Percentiles rank a stretch among this genome's conserved stretches.
Conservation (phyloP, 2,329 filamentous ascomycete species). For the Beauveria sp. region DNA sequence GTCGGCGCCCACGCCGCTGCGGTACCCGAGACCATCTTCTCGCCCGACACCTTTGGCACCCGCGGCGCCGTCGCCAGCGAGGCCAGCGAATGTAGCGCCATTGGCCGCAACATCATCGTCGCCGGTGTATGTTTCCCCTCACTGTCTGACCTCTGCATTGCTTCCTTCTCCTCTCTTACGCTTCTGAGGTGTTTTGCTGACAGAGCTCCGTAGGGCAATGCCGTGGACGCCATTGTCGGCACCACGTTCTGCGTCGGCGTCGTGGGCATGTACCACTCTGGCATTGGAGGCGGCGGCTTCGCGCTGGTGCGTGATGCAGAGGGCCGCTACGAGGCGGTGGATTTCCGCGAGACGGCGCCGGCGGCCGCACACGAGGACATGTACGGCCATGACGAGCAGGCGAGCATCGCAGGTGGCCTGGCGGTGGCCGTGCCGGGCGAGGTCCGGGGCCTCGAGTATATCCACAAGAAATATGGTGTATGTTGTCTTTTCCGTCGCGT, state of each 20-base stretch:
- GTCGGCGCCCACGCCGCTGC: background rate
- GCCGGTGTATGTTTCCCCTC: conserved; percentile 33
- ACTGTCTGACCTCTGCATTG: no score
- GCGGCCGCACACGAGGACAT: conserved; percentile 76
- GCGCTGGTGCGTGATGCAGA: conserved; percentile 67
- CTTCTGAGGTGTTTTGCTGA: background rate
- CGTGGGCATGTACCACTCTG: conserved; percentile 69
- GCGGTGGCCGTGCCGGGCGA: conserved; percentile 67
- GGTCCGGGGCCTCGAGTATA: conserved; percentile 68
- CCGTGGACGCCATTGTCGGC: conserved; percentile 67
- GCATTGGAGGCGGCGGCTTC: conserved; percentile 87
- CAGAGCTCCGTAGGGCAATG: conserved; percentile 49
- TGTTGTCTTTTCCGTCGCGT: conserved; percentile 11
- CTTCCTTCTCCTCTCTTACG: background rate
- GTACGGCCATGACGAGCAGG: conserved; percentile 63
- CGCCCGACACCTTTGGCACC: conserved; percentile 15
- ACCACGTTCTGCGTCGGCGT: conserved; percentile 70
- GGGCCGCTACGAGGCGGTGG: conserved; percentile 77
- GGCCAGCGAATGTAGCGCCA: conserved; percentile 58
- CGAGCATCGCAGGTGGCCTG: conserved; percentile 64
- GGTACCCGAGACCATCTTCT: conserved; percentile 18
- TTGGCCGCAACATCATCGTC: conserved; percentile 56
- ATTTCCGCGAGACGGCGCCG: conserved; percentile 85
- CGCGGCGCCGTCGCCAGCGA: conserved; percentile 64
- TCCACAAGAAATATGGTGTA: conserved; percentile 66